Evolutionary conservation across 1,139 yeast genomes (phyloP).

Genomic region (Fermentozyma sake): DNA sequence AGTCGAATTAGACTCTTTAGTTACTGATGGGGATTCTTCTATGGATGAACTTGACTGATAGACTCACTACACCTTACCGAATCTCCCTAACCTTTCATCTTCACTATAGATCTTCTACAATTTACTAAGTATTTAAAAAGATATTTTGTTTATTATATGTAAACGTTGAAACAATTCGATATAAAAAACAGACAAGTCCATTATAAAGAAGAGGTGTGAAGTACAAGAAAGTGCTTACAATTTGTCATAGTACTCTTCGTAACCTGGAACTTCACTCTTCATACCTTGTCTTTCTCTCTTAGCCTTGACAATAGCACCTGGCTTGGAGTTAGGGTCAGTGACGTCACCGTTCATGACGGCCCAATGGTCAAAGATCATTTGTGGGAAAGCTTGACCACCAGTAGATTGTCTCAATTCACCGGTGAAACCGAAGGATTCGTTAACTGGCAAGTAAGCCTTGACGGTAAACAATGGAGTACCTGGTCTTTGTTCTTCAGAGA

Average conservation of each 20-base stretch:
- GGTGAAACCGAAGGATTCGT: slow-evolving; percentile 99
- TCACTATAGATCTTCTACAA: slow-evolving; percentile 1
- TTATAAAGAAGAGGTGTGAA: too few relatives aligned
- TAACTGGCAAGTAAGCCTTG: slow-evolving; percentile 99
- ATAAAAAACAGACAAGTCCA: too few relatives aligned
- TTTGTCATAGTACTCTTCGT: slow-evolving; percentile 99
- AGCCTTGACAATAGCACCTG: slow-evolving; percentile 86
- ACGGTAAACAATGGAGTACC: slow-evolving; percentile 99
- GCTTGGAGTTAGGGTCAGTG: slow-evolving; percentile 86
- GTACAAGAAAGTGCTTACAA: slow-evolving; percentile 78
- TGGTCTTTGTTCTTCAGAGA: slow-evolving; percentile 99
- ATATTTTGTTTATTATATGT: too few relatives aligned
- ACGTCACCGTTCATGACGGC: slow-evolving; percentile 87
- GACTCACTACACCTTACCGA: too few relatives aligned
- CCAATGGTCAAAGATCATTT: slow-evolving; percentile 99
- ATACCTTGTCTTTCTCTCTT: slow-evolving; percentile 97
- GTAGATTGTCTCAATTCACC: slow-evolving; percentile 99
- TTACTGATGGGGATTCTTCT: too few relatives aligned
- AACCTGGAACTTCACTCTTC: slow-evolving; percentile 97
- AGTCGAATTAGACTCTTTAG: too few relatives aligned
- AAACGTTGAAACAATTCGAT: too few relatives aligned
- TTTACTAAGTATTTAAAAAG: too few relatives aligned
- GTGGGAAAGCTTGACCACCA: slow-evolving; percentile 99
- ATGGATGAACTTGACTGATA: too few relatives aligned
- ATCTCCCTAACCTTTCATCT: too few relatives aligned